Base-by-base conservation (phyloP, 1,284 basidiomycete genomes). In the Rhodotorula sp. region DNA sequence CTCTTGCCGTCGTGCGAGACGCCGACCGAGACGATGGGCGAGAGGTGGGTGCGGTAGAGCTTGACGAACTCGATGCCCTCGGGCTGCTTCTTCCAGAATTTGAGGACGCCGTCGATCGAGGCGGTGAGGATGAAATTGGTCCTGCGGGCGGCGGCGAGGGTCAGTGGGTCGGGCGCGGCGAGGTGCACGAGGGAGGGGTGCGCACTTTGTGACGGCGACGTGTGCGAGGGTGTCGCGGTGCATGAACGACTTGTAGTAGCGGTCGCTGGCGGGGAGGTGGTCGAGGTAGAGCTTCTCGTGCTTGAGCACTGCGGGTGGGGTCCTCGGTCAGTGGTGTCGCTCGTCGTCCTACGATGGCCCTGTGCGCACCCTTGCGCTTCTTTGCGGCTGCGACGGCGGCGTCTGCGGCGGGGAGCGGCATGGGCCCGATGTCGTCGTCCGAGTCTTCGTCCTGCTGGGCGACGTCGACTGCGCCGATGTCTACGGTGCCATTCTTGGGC, bases 211-310 rank as follows among this genome's bases (percentile, higher is more conserved):
- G 77, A 92, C 88, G 27, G 90, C 87, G 62, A 89, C 89, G 79
- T 91, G 95, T 80, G 93, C 96, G 76, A 99, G 86, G 25, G 89
- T 87, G 78, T 99, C 96, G 64, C 95, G 85, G 82, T 99, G 97
- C 97, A 99, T 99, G 83, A 99, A 97, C 72, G 92, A 95, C 84
- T 96, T 94, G 84, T 89, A 90, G 83, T 99, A 99, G 77, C 97
- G 89, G 80, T 97, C 92, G 63, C 93, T 88, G 78, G 88, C 88
- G 2, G 97, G 97, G 44, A 99, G 84, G 81, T 96, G 92, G 60
- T 93, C 91, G 59, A 99, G 86, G 82, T 92, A 98, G 45, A 97
- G 85, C 74, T 88, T 86, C 83, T 91, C 90, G 77, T 92, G 89
- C 3, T 88, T 88, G 16, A 92, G 84, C 19, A 90, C 88, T 88